Evolutionary conservation across 495 filamentous ascomycete genomes (phyloP).

Genomic region (Physcia stellaris): DNA sequence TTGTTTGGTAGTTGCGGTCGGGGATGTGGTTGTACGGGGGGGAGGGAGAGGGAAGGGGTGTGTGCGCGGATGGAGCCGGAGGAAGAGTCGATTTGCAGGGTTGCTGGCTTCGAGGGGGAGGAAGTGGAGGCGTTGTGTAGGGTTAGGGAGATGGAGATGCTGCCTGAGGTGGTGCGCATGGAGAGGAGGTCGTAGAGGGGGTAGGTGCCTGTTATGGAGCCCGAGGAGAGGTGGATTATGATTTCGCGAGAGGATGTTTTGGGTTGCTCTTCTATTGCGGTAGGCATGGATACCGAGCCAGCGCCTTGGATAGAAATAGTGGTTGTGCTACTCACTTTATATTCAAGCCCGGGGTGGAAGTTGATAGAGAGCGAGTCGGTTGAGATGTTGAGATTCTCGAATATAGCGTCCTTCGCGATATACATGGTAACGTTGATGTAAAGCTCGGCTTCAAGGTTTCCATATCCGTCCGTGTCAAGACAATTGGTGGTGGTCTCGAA

Average conservation of each 20-base stretch:
- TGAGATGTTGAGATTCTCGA: background rate
- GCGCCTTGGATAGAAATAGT: constrained; percentile 4
- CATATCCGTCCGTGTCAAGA: too few relatives aligned
- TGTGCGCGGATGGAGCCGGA: background rate
- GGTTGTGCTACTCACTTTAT: background rate
- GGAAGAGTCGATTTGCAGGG: background rate
- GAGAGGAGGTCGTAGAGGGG: constrained; percentile 19
- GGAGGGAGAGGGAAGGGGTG: constrained; percentile 2
- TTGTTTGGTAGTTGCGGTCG: constrained; percentile 8
- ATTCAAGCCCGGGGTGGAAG: background rate
- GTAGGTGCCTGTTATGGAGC: constrained; percentile 12
- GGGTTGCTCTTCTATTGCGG: background rate
- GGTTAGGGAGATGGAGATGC: constrained; percentile 8
- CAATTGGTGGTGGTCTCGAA: too few relatives aligned
- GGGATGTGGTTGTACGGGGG: constrained; percentile 2
- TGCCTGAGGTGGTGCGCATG: constrained; percentile 14
- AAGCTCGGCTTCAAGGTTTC: too few relatives aligned
- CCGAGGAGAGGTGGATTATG: constrained; percentile 7
- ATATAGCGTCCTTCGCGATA: background rate
- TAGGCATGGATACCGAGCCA: background rate
- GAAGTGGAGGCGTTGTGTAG: too few relatives aligned
- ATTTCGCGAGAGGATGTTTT: constrained; percentile 2
- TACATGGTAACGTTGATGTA: background rate
- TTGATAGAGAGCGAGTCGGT: constrained; percentile 2
- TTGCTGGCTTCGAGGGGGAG: too few relatives aligned